These are phyloP conservation scores for Aegilops sharonensis DNA, from an alignment of 176 grass and related monocot species.

Conservation along the genomic window DNA sequence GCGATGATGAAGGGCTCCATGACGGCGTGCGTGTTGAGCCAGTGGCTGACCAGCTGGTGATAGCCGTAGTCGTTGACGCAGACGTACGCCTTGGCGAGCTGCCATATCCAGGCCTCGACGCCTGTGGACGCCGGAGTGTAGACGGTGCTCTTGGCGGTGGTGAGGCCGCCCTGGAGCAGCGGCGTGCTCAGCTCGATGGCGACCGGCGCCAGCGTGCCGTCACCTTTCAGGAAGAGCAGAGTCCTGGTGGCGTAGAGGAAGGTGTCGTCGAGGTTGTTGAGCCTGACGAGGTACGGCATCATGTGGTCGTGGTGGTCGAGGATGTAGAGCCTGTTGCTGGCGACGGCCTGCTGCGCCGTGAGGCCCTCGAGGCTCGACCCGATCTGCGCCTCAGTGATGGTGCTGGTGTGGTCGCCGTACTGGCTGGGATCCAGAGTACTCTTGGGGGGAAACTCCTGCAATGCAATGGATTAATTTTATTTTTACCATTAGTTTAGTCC, in stretches of 20 bases:
- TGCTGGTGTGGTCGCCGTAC: constrained; percentile 6
- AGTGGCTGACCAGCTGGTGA: constrained; percentile 18
- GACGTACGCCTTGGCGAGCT: constrained; percentile 19
- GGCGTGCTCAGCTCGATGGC: constrained; percentile 8
- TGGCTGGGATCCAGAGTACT: background rate
- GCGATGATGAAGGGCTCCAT: constrained; percentile 7
- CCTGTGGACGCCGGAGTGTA: background rate
- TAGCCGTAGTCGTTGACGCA: background rate
- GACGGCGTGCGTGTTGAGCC: constrained; percentile 2
- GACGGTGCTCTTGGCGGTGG: background rate
- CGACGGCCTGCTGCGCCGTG: background rate
- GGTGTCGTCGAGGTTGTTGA: constrained; percentile 1
- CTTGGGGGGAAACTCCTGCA: background rate
- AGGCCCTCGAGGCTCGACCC: background rate
- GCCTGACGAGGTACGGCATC: background rate
- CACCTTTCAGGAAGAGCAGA: background rate
- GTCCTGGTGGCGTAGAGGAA: background rate
- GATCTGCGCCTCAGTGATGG: background rate
- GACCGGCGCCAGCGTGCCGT: background rate
- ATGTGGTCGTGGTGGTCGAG: constrained; percentile 1
- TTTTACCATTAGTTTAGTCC: background rate
- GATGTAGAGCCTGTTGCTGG: constrained; percentile 6
- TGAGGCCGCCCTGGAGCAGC: background rate
- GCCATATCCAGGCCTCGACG: constrained; percentile 9
- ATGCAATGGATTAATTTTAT: background rate